Conservation (phyloP, 2,329 filamentous ascomycete species). For the Reticulascus tulasneorum region DNA sequence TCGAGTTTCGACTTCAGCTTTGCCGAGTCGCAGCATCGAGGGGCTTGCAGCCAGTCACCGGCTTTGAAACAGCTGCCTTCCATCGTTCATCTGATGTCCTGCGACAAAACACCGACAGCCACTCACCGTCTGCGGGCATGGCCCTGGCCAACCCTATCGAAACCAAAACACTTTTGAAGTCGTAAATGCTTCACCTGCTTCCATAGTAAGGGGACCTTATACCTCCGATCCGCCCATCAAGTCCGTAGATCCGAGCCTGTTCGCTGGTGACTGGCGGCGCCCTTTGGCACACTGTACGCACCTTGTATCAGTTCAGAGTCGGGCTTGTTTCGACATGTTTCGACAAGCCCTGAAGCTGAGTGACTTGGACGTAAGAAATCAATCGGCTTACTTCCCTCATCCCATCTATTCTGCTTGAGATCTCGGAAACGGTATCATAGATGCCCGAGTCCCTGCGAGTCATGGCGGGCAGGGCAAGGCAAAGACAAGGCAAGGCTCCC, state of each 20-base stretch:
- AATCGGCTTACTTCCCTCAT: too few relatives aligned
- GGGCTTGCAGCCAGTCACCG: conserved; percentile 12
- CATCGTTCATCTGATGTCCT: conserved; percentile 15
- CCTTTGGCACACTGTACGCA: too few relatives aligned
- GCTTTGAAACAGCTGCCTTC: conserved; percentile 7
- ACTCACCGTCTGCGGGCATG: conserved; percentile 2
- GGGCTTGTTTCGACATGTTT: too few relatives aligned
- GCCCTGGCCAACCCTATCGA: neutral
- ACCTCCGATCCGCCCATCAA: conserved; percentile 8
- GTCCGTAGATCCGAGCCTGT: conserved; percentile 2
- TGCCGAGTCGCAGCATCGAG: conserved; percentile 10
- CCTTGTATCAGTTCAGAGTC: too few relatives aligned
- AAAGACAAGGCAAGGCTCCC: too few relatives aligned
- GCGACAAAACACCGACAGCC: conserved; percentile 10
- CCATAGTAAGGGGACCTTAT: conserved; percentile 9
- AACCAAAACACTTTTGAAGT: conserved; percentile 14
- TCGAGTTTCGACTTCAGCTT: conserved; percentile 9
- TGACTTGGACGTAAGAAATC: too few relatives aligned
- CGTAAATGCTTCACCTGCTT: conserved; percentile 11
- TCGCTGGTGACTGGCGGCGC: conserved; percentile 5
- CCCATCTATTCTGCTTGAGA: too few relatives aligned
- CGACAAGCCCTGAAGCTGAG: too few relatives aligned
- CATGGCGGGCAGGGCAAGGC: too few relatives aligned
- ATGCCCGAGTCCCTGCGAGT: too few relatives aligned
- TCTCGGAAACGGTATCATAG: too few relatives aligned